Evolutionary conservation across 2,329 filamentous ascomycete species (phyloP), one percentile per base, ranked within the genome.

Genomic region (Dothistroma septosporum): DNA sequence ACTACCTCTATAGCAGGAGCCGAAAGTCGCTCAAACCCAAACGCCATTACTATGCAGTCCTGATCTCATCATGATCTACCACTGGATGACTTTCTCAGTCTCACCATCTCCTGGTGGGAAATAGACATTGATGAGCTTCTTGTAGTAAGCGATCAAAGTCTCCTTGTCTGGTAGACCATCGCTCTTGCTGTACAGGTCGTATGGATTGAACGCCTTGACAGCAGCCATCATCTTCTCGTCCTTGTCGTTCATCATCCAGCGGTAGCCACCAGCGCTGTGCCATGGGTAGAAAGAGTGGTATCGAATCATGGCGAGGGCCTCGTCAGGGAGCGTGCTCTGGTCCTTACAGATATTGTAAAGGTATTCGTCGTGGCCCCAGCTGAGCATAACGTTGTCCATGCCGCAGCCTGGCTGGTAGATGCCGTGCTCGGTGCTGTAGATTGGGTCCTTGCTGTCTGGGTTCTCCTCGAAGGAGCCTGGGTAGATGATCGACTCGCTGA

Each of bases 281-380:
- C 91, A 96, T 16, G 92, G 88, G 77, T 96, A 96, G 78, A 96
- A 96, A 6, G 87, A 91, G 78, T 96, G 92, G 77, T 95, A 96
- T 59, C 92, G 82, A 74, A 96, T 94, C 90, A 96, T 96, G 62
- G 91, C 92, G 11, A 96, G 82, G 0, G 88, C 89, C 82, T 96
- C 91, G 52, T 83, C 82, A 0, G 92, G 92, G 48, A 96, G 82
- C 0, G 80, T 88, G 53, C 84, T 88, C 80, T 96, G 91, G 64
- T 89, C 87, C 80, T 91, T 92, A 76, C 90, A 86, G 63, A 96
- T 87, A 71, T 91, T 87, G 80, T 96, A 96, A 52, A 93, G 81
- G 76, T 92, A 92, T 78, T 93, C 90, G 73, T 93, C 90, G 75
- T 93, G 90, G 50, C 92, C 92, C 91, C 92, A 96, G 66, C 86